Evolutionary conservation across 2,329 filamentous ascomycete species (phyloP).

Genomic region (Achaetomium macrosporum): DNA sequence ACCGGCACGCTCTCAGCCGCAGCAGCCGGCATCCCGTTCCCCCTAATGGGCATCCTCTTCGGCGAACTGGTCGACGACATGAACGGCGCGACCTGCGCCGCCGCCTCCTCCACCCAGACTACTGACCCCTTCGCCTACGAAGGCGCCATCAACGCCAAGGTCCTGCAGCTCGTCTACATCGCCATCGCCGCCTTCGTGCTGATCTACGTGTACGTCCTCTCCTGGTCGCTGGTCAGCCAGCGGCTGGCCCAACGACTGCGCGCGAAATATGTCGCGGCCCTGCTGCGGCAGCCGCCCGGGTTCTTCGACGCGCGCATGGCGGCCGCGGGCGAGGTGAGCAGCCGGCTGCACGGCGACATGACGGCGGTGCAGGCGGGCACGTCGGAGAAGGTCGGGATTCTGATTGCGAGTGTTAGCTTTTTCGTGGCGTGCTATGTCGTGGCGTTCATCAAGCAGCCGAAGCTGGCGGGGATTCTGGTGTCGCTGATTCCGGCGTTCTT

Average conservation of each 20-base stretch:
- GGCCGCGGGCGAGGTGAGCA: conserved; percentile 57
- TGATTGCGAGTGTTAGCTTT: conserved; percentile 57
- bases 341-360: conserved; percentile 61
- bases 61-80: conserved; percentile 48
- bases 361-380: conserved; percentile 62
- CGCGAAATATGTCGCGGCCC: conserved; percentile 52
- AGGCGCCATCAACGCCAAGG: conserved; percentile 27
- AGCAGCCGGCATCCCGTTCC: conserved; percentile 42
- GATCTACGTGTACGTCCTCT: conserved; percentile 59
- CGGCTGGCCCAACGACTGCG: conserved; percentile 58
- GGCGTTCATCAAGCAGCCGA: conserved; percentile 58
- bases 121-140: conserved; percentile 8
- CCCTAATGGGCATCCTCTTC: conserved; percentile 50
- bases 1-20: conserved; percentile 39
- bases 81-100: conserved; percentile 41
- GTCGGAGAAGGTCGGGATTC: conserved; percentile 65
- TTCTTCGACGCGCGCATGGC: conserved; percentile 53
- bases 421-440: conserved; percentile 64
- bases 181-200: conserved; percentile 57
- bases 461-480: conserved; percentile 58
- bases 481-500: conserved; percentile 59
- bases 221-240: conserved; percentile 59
- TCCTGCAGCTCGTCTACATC: conserved; percentile 58
- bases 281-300: conserved; percentile 56
- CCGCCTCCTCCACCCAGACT: not conserved